Evolutionary conservation across 2,329 filamentous ascomycete species (phyloP).

Genomic region (Arachnomyces sp.): DNA sequence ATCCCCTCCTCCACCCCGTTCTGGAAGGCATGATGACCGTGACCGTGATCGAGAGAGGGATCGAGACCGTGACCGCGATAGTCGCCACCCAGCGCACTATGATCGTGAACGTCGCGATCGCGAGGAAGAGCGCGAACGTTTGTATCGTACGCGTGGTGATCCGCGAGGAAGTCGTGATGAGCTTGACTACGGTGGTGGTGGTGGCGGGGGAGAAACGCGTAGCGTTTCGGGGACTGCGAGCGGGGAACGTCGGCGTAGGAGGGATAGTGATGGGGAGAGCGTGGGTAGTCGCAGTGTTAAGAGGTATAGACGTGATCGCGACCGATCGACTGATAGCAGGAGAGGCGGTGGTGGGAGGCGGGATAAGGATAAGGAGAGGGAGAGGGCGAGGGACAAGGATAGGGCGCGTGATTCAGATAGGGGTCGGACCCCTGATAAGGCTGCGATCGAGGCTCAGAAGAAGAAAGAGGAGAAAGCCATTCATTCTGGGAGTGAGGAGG

Average conservation of each 20-base stretch:
- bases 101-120: constrained; percentile 80
- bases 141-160: constrained; percentile 74
- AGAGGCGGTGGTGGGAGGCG: constrained; percentile 26
- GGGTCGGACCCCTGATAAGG: constrained; percentile 27
- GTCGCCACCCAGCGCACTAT: constrained; percentile 44
- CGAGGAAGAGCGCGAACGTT: constrained; percentile 81
- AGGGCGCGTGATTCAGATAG: constrained; percentile 45
- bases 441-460: constrained; percentile 19
- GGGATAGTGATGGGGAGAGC: constrained; percentile 66
- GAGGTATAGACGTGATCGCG: constrained; percentile 35
- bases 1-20: constrained; percentile 39
- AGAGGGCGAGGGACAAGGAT: constrained; percentile 35
- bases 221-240: constrained; percentile 46
- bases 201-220: constrained; percentile 43
- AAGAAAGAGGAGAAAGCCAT: constrained; percentile 40
- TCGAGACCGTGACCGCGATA: constrained; percentile 34
- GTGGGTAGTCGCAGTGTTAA: constrained; percentile 55
- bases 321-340: constrained; percentile 29
- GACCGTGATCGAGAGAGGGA: constrained; percentile 28
- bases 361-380: constrained; percentile 31
- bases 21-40: constrained; percentile 30
- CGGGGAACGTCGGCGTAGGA: constrained; percentile 63
- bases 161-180: constrained; percentile 74
- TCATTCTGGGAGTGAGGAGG: constrained; percentile 88
- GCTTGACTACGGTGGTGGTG: constrained; percentile 75